Percentiles rank a stretch among this genome's conserved stretches.
Conservation (phyloP, 2,329 filamentous ascomycete genomes). For the Fusarium sp. region DNA sequence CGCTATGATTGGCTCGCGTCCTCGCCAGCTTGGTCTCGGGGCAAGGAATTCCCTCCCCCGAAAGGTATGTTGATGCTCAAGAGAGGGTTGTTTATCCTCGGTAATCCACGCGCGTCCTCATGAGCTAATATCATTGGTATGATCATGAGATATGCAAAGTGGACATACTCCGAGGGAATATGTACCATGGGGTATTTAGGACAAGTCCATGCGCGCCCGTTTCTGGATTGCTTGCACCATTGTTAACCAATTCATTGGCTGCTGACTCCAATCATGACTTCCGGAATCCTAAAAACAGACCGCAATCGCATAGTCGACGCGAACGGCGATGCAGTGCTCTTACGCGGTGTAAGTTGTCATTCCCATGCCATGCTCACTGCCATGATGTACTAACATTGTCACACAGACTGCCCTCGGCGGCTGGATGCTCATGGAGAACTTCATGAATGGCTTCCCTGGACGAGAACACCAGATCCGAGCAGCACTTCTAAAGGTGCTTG, state of each 20-base stretch:
- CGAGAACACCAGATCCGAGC: slow-evolving; percentile 64
- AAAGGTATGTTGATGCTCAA: accelerated
- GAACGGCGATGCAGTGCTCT: slow-evolving; percentile 54
- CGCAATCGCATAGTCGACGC: slow-evolving; percentile 53
- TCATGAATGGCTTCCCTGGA: slow-evolving; percentile 68
- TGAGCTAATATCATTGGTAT: not conserved
- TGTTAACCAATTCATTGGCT: not conserved
- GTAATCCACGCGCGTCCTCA: not conserved
- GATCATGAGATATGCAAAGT: not conserved
- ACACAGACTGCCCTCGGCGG: slow-evolving; percentile 41
- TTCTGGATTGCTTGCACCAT: not conserved
- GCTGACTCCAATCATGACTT: not conserved
- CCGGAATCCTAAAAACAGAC: slow-evolving; percentile 38
- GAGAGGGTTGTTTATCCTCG: not conserved
- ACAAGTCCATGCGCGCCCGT: not conserved
- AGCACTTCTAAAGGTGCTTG: slow-evolving; percentile 62
- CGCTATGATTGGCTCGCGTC: not conserved
- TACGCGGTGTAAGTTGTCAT: slow-evolving; percentile 44
- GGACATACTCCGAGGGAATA: accelerated
- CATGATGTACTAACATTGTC: not conserved
- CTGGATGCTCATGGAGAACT: slow-evolving; percentile 63
- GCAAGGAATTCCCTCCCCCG: slow-evolving; percentile 1
- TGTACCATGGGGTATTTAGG: not conserved
- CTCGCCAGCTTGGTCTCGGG: not conserved
- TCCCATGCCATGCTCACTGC: accelerated